Percentiles rank a stretch among this genome's conserved stretches.
These are phyloP conservation scores for Talaromyces liani DNA, from an alignment of 495 filamentous ascomycete species.

Conservation along the genomic window DNA sequence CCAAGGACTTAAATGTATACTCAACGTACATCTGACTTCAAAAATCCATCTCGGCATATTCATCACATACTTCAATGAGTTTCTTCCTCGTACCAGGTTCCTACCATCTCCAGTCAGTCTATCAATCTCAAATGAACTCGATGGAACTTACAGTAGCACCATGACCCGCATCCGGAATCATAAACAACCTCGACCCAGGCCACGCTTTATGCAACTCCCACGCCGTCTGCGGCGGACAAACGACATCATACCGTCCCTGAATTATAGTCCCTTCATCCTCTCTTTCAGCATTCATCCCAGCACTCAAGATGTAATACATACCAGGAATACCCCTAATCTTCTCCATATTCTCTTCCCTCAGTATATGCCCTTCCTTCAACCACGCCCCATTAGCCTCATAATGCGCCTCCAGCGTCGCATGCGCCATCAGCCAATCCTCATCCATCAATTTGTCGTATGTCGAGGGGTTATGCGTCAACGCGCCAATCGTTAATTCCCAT, in stretches of 20 bases:
- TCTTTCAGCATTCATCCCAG: no score
- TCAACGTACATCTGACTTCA: background rate
- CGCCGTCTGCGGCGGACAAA: conserved; percentile 32
- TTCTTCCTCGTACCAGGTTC: conserved; percentile 15
- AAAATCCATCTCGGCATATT: conserved; percentile 11
- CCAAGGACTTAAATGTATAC: background rate
- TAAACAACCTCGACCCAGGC: conserved; percentile 26
- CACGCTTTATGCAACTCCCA: conserved; percentile 34
- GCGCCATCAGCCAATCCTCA: conserved; percentile 26
- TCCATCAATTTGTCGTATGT: conserved; percentile 20
- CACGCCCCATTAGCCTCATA: conserved; percentile 32
- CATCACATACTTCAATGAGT: conserved; percentile 15
- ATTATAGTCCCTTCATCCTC: conserved; percentile 21
- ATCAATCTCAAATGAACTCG: background rate
- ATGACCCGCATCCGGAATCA: conserved; percentile 28
- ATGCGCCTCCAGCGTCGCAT: conserved; percentile 32
- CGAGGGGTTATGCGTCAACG: conserved; percentile 16
- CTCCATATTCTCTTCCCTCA: conserved; percentile 21
- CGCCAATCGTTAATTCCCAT: conserved; percentile 28
- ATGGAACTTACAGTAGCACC: conserved; percentile 14
- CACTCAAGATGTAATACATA: no score
- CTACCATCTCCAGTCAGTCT: background rate
- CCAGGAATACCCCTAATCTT: conserved; percentile 35
- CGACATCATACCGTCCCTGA: conserved; percentile 37
- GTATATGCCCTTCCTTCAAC: conserved; percentile 29